Percentiles rank a stretch among this genome's conserved stretches.
phyloP scores from a whole-genome alignment of 225 moss, liverwort and hornwort species.

The Pseudoscleropodium purum region DNA sequence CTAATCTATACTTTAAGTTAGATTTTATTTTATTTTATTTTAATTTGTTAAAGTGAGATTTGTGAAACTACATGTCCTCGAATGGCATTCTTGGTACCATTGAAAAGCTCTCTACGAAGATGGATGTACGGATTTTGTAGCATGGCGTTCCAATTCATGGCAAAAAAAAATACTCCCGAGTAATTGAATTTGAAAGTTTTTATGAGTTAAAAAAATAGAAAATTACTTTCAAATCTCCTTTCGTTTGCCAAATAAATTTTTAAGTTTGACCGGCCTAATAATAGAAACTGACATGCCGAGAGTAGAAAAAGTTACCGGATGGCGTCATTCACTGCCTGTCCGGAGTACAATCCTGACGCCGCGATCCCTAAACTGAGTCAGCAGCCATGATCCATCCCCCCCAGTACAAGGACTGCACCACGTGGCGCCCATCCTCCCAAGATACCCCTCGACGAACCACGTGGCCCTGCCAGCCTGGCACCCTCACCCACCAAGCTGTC shows the following conservation, averaged over 20 bases:
- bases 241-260: background rate
- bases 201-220: no score
- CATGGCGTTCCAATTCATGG: rapidly evolving
- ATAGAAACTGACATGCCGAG: no score
- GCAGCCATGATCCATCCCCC: background rate
- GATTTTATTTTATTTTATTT: no score
- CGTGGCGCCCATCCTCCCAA: background rate
- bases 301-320: background rate
- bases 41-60: no score
- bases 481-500: background rate
- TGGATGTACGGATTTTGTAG: rapidly evolving
- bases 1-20: no score
- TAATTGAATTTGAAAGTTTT: no score
- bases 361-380: background rate
- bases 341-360: background rate
- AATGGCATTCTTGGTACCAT: no score
- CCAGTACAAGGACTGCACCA: background rate
- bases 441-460: background rate
- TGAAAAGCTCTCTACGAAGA: no score
- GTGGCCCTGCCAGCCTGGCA: background rate
- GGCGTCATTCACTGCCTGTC: background rate
- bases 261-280: background rate
- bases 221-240: background rate
- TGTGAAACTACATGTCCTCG: no score
- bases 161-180: no score